Percentiles rank a stretch among this genome's conserved stretches.
phyloP scores from a whole-genome alignment of 257 asterid species.

The Solanum etuberosum region DNA sequence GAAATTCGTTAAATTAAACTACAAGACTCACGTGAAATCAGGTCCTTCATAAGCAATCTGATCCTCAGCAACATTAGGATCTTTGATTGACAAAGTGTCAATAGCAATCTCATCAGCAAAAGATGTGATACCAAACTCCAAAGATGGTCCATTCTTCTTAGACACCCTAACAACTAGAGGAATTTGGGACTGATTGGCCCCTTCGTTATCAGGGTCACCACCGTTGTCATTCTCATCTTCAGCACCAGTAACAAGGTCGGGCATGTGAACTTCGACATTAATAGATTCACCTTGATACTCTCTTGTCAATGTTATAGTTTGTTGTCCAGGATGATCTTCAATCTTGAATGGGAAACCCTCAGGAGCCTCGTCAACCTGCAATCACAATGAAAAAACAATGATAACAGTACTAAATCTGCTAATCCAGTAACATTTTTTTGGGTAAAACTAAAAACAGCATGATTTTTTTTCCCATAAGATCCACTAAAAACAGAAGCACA shows the following conservation, averaged over 20 bases:
- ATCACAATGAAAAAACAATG: neutral
- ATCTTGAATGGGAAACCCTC: slow-evolving; percentile 58
- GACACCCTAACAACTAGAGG: slow-evolving; percentile 68
- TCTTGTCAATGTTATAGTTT: slow-evolving; percentile 51
- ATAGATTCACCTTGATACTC: slow-evolving; percentile 58
- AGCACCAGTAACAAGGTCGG: slow-evolving; percentile 38
- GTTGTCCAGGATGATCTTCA: slow-evolving; percentile 58
- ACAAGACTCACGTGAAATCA: slow-evolving; percentile 47
- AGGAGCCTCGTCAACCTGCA: slow-evolving; percentile 44
- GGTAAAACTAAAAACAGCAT: neutral
- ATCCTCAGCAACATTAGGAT: slow-evolving; percentile 43
- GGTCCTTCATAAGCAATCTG: slow-evolving; percentile 87
- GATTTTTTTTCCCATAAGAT: neutral
- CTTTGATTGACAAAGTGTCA: slow-evolving; percentile 51
- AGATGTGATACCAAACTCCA: slow-evolving; percentile 73
- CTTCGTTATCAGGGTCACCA: slow-evolving; percentile 14
- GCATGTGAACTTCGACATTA: slow-evolving; percentile 67
- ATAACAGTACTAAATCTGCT: neutral
- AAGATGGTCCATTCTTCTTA: slow-evolving; percentile 38
- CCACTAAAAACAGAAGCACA: neutral
- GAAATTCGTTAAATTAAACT: neutral
- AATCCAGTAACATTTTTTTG: neutral
- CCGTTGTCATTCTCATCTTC: slow-evolving; percentile 16
- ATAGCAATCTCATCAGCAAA: slow-evolving; percentile 58
- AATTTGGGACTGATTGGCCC: slow-evolving; percentile 19